Conservation (phyloP, 768 basidiomycete species). For the Leccinellum albellum region DNA sequence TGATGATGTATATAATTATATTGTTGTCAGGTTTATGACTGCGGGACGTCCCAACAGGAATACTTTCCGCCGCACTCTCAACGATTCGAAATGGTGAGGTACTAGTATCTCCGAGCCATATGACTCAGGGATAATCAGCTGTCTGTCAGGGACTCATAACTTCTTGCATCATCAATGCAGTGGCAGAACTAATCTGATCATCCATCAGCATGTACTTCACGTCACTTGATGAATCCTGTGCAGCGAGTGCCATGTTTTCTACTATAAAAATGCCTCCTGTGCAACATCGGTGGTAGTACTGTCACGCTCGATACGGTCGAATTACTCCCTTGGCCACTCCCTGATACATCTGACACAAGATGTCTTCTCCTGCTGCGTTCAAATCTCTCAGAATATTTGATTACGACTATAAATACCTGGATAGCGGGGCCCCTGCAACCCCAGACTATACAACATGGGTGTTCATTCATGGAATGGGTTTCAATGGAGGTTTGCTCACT, state of each 20-base stretch:
- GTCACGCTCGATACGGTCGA: too few species aligned
- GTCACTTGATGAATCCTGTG: neutral
- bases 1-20: neutral
- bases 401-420: constrained; percentile 20
- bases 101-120: neutral
- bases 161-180: neutral
- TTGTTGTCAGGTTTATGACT: neutral
- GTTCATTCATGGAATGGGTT: constrained; percentile 18
- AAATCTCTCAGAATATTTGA: constrained; percentile 13
- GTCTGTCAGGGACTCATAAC: neutral
- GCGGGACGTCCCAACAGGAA: neutral
- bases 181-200: neutral
- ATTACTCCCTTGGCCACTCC: neutral
- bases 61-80: neutral
- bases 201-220: neutral
- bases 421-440: constrained; percentile 19
- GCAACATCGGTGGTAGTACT: neutral
- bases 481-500: constrained; percentile 17
- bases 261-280: neutral
- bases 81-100: neutral
- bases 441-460: constrained; percentile 21
- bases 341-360: neutral
- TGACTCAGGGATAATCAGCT: neutral
- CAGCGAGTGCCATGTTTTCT: neutral
- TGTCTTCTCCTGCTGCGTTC: constrained; percentile 1